Base-by-base conservation (phyloP, 352 stramenopile species). In the Phytophthora hibernalis region DNA sequence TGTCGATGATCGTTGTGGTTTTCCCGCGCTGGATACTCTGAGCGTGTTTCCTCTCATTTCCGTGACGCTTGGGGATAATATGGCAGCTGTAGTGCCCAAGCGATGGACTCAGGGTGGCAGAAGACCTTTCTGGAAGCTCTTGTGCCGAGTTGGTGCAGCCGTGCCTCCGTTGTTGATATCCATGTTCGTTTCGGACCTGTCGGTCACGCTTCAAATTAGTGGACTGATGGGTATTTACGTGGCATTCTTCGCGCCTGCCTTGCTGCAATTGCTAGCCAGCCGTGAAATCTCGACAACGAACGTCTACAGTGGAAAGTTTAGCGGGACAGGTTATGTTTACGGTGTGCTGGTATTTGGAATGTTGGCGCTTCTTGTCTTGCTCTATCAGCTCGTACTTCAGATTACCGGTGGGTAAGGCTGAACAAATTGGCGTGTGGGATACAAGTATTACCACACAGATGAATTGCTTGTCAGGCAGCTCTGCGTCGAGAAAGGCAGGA, bases 21-120 rank as follows among this genome's bases (percentile, higher is more conserved):
- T 97, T 97, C 55, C 91, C 11, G 91, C 91, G 21, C 71, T 96
- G 6, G 91, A 97, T 62, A 97, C 90, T 10, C 68, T 97, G 53
- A 96, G 86, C 51, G 88, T 97, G 26, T 97, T 96, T 61, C 91
- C 91, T n/a, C 68, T 97, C 26, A 97, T 97, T 74, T 94, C 89
- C 0, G 91, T 96, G 43, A 97, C 91, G 16, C 79, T 97, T n/a
- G 91, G 91, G 22, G 90, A 97, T 70, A 97, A 96, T 73, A 89
- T 97, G 69, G 78, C 85, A 0, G 84, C 83, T 3, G 76, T 92
- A 20, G 54, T 90, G 21, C 80, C 82, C 4, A 63, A 75, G 31
- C 37, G 30, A 15, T 90, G 80, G 83, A 57, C 68, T 3, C 71
- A 54, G 30, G 48, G 72, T 21, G 67, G 72, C 28, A 71, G 68